phyloP scores from a whole-genome alignment of 805 yeast genomes.

The Saccharomycopsis sp. region DNA sequence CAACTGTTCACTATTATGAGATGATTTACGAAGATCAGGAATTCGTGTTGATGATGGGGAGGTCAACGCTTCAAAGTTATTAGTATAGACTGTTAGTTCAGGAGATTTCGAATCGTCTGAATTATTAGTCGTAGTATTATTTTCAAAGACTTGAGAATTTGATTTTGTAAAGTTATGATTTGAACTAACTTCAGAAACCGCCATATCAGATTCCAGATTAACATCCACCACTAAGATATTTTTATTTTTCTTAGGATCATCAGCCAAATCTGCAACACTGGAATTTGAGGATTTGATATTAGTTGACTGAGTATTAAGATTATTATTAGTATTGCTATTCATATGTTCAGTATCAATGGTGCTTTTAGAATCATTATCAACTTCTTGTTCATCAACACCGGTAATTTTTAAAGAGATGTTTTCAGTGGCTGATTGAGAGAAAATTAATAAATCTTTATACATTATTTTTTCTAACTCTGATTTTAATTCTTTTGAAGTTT shows the following conservation, averaged over 20 bases:
- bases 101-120: not conserved
- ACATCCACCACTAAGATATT: conserved; percentile 1
- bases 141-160: too few species aligned
- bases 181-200: not conserved
- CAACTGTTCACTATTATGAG: not conserved
- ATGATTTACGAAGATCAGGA: not conserved
- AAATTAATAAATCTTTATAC: conserved; percentile 9
- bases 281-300: not conserved
- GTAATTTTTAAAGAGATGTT: conserved; percentile 17
- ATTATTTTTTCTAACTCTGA: conserved; percentile 6
- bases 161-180: too few species aligned
- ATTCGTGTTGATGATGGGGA: not conserved
- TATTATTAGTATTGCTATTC: too few species aligned
- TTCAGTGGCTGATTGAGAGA: conserved; percentile 15
- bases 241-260: not conserved
- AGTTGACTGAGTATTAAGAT: too few species aligned
- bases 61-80: too few species aligned
- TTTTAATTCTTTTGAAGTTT: conserved; percentile 20
- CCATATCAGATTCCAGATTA: not conserved
- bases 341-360: not conserved
- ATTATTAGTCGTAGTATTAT: not conserved
- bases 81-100: not conserved
- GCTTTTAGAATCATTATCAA: not conserved
- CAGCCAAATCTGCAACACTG: not conserved
- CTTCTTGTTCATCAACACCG: not conserved